Evolutionary conservation across 2,329 filamentous ascomycete genomes (phyloP).

Genomic region (Aspergillus hortae): DNA sequence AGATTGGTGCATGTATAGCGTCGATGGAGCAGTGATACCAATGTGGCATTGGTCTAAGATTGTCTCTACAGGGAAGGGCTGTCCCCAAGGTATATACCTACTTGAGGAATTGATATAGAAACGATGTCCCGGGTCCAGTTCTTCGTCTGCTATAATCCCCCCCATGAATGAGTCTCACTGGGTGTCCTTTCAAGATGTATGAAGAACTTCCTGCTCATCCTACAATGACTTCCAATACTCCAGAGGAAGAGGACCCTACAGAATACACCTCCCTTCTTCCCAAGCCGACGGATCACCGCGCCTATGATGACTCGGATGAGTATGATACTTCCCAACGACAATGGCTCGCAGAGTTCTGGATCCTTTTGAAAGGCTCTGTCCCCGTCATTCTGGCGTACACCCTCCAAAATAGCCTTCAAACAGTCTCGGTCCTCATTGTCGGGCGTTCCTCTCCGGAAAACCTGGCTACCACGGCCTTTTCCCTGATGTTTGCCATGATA

Average conservation of each 20-base stretch:
- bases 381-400: constrained; percentile 83
- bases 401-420: constrained; percentile 81
- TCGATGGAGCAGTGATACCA: too few species aligned
- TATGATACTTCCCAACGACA: constrained; percentile 29
- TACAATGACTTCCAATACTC: not conserved
- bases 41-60: not conserved
- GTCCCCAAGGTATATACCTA: not conserved
- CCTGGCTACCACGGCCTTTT: constrained; percentile 77
- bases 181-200: constrained; percentile 6
- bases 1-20: not conserved
- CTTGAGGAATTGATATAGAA: not conserved
- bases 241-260: constrained; percentile 3
- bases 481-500: constrained; percentile 91
- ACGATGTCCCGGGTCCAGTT: not conserved
- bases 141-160: not conserved
- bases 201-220: not conserved
- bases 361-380: constrained; percentile 65
- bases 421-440: constrained; percentile 74
- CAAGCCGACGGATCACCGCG: constrained; percentile 19
- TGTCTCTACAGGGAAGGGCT: not conserved
- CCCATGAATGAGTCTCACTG: not conserved
- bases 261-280: constrained; percentile 30
- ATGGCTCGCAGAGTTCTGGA: constrained; percentile 57
- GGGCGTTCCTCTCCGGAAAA: constrained; percentile 76
- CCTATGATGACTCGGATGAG: constrained; percentile 33